Conservation (phyloP, 2,329 filamentous ascomycete genomes). For the Diplodia sapinea region DNA sequence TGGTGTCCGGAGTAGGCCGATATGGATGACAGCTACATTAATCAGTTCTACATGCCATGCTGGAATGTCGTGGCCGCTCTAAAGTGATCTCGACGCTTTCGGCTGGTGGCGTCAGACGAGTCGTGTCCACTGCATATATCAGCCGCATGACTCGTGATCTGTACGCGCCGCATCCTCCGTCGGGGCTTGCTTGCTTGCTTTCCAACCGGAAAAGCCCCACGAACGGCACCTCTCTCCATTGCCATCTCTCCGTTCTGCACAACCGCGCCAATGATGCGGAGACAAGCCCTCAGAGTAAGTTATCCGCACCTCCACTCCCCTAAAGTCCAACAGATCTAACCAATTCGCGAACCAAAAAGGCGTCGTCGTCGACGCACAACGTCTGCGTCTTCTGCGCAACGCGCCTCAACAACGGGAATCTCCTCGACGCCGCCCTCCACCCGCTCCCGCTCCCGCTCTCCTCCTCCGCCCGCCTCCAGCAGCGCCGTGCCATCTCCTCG, state of each 20-base stretch:
- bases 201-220: conserved; percentile 8
- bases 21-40: not conserved
- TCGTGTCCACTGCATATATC: not conserved
- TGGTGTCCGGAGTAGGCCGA: not conserved
- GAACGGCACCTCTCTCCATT: not conserved
- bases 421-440: conserved; percentile 33
- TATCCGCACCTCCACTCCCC: too few relatives aligned
- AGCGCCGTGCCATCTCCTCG: conserved; percentile 36
- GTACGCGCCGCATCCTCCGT: conserved; percentile 2
- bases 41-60: not conserved
- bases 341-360: conserved; percentile 34
- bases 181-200: not conserved
- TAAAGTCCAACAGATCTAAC: not conserved
- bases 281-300: conserved; percentile 18
- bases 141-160: conserved; percentile 19
- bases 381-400: conserved; percentile 49
- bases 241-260: not conserved
- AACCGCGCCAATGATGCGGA: conserved; percentile 23
- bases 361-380: conserved; percentile 44
- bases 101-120: not conserved
- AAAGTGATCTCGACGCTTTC: too few relatives aligned
- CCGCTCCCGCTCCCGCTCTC: not conserved
- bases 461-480: conserved; percentile 35
- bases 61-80: not conserved
- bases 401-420: conserved; percentile 37